A percentile compares a stretch with the other conserved stretches of the same genome.
Conservation (phyloP, 768 basidiomycete genomes). For the Lactarius pseudohatsudake region DNA sequence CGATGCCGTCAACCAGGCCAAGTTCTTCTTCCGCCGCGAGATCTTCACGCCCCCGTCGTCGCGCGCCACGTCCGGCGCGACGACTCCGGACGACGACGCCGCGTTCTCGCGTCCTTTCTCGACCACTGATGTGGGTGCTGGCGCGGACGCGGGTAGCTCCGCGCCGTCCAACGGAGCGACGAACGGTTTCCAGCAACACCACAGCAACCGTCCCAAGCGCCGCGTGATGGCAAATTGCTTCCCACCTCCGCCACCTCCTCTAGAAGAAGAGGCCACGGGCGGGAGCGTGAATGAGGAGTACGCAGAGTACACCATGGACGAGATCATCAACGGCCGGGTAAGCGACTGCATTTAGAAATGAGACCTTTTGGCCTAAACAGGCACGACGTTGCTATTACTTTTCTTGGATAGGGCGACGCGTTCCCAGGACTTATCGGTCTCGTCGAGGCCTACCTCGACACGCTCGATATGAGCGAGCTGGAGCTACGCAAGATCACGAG, state of each 20-base stretch:
- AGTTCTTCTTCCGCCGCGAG: conserved; percentile 88
- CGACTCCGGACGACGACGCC: conserved; percentile 38
- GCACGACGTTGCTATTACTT: background rate
- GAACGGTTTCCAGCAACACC: conserved; percentile 28
- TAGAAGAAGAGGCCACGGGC: conserved; percentile 43
- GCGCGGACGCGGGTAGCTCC: no score
- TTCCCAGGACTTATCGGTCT: conserved; percentile 84
- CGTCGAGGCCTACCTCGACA: conserved; percentile 81
- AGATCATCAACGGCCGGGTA: conserved; percentile 94
- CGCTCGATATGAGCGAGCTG: conserved; percentile 69
- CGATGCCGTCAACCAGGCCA: conserved; percentile 69
- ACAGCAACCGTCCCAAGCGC: conserved; percentile 43
- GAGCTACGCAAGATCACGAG: conserved; percentile 62
- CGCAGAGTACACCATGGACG: conserved; percentile 87
- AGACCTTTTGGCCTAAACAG: background rate
- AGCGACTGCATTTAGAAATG: conserved; percentile 14
- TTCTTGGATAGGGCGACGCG: conserved; percentile 44
- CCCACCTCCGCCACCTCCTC: conserved; percentile 52
- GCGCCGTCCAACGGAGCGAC: conserved; percentile 25
- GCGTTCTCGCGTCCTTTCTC: conserved; percentile 28
- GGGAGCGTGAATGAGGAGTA: conserved; percentile 76
- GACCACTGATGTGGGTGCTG: conserved; percentile 27
- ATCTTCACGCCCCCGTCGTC: conserved; percentile 57
- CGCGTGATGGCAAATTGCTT: conserved; percentile 74
- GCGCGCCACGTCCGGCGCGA: conserved; percentile 41